Evolutionary conservation across 345 rosid genomes (phyloP), one percentile per base, ranked within the genome.

Genomic region (Eucalyptus pauciflora): DNA sequence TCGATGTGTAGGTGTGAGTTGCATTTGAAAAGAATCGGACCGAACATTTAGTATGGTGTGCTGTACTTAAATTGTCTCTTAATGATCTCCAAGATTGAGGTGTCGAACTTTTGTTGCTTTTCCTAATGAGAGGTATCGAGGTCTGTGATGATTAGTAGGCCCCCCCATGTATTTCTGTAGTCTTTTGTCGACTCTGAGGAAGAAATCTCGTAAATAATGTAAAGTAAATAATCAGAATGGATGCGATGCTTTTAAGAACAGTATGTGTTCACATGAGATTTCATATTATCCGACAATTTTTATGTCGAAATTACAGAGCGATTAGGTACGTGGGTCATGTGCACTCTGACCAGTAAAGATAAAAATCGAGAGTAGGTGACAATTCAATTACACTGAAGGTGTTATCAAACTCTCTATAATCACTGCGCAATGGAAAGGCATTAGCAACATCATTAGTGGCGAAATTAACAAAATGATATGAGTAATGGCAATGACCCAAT

Each of bases 311-410:
- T 41, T 76, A 76, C 3, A 1, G 6, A 11, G 8, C 8, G 13
- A 18, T 6, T 33, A 24, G 13, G 27, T 41, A 37, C 0, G 83
- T 2, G 3, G 27, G 2, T 41, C 48, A 6, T 11, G 8, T 10
- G 29, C 15, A 76, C 14, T 22, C 29, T 10, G 6, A 41, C 24
- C 1, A 76, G 7, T 10, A 41, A 41, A 45, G 4, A 3, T 20
- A 14, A 76, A 76, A 41, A 41, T 41, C 15, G 3, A 76, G 29
- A 76, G 1, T 20, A 13, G 85, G 85, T 11, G 29, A 76, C 29
- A 41, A 41, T 76, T 41, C 27, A 41, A 20, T 41, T 76, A 41
- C 15, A 41, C 1, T 3, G 2, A 5, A 76, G 48, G 27, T 1
- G 2, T 20, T 13, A 20, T 76, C 25, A 2, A 41, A 20, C 16